phyloP scores from a whole-genome alignment of 352 stramenopile genomes.

The Globisporangium cylindrosporum region DNA sequence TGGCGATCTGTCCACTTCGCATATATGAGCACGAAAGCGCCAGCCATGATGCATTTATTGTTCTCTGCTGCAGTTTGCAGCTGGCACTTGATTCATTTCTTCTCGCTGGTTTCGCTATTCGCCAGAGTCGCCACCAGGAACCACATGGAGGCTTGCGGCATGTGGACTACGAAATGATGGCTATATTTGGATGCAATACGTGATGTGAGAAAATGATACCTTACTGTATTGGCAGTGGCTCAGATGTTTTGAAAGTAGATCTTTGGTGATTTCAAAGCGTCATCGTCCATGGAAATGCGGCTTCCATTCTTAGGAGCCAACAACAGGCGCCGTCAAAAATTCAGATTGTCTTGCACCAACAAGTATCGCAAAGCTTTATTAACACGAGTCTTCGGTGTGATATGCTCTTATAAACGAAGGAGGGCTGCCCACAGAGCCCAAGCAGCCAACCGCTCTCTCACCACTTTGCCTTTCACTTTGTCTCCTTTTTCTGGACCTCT shows the following conservation, averaged over 20 bases:
- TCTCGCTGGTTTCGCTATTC: background rate
- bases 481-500: background rate
- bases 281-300: too few relatives aligned
- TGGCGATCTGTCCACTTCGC: slow-evolving; percentile 5
- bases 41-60: background rate
- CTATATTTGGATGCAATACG: slow-evolving; percentile 2
- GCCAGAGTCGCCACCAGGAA: background rate
- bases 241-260: background rate
- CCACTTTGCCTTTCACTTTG: too few relatives aligned
- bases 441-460: too few relatives aligned
- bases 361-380: too few relatives aligned
- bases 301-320: too few relatives aligned
- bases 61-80: background rate
- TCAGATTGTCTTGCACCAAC: too few relatives aligned
- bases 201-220: background rate
- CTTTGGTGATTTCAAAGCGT: background rate
- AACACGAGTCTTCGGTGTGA: too few relatives aligned
- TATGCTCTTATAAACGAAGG: too few relatives aligned
- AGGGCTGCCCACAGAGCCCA: too few relatives aligned
- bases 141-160: background rate
- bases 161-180: background rate
- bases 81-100: slow-evolving; percentile 5
- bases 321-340: too few relatives aligned
- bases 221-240: background rate
- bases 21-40: background rate